Evolutionary conservation across 352 stramenopile genomes (phyloP).

Genomic region (Phytophthora sp.): DNA sequence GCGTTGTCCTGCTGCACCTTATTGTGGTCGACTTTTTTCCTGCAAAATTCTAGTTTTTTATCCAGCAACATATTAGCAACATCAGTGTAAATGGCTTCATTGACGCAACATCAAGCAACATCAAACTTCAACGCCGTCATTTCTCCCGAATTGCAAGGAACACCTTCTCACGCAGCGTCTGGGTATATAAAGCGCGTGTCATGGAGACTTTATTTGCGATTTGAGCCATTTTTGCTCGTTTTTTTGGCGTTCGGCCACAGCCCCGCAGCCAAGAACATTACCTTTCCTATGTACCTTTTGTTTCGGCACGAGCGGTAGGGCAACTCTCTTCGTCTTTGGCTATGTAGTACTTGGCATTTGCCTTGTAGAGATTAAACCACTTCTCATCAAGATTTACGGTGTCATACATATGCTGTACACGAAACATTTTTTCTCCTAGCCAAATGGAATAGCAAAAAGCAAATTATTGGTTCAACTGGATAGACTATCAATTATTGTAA

Average conservation of each 20-base stretch:
- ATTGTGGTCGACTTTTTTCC: no score
- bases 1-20: no score
- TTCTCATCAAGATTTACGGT: slow-evolving; percentile 25
- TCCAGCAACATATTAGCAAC: no score
- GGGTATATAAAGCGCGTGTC: background rate
- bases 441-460: slow-evolving; percentile 1
- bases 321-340: slow-evolving; percentile 1
- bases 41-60: no score
- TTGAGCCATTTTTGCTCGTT: background rate
- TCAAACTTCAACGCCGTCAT: background rate
- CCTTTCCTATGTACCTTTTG: slow-evolving; percentile 19
- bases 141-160: slow-evolving; percentile 14
- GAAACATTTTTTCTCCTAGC: slow-evolving; percentile 3
- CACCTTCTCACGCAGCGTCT: slow-evolving; percentile 7
- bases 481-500: background rate
- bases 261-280: slow-evolving; percentile 20
- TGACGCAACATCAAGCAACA: background rate
- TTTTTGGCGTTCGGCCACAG: background rate
- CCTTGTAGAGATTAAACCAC: no score
- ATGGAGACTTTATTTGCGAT: background rate
- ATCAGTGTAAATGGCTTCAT: no score
- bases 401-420: slow-evolving; percentile 21
- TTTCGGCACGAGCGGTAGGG: slow-evolving; percentile 6
- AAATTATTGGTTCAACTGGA: background rate
- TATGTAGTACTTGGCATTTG: no score